Base-by-base conservation (phyloP, 768 basidiomycete genomes). In the Megacollybia marginata region DNA sequence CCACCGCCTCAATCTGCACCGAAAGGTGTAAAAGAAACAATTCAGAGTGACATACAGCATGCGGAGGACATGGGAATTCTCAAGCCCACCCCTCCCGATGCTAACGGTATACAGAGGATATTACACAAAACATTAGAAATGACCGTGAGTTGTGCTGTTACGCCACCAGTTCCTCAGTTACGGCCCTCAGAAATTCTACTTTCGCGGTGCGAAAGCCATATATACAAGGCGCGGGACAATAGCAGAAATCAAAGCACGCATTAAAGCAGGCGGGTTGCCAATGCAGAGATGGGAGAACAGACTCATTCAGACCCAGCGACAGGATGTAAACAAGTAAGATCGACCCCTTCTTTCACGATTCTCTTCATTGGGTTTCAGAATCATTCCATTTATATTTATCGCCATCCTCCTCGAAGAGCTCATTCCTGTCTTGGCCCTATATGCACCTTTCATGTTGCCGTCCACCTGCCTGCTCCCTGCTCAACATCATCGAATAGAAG, bases 391-490 rank as follows among this genome's bases (percentile, higher is more conserved):
- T 67, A 60, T 90, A 9, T 56, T 88, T 56, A 79, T 91, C 51
- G 74, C 89, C 28, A 61, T 88, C 23, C 62, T 92, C 12, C 69
- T 89, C 1, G 91, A 93, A 63, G 91, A 93, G 64, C 62, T 86
- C 33, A 78, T 93, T 49, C 91, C 91, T 12, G 73, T 93, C 53
- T 78, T 92, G 53, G 88, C 88, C 23, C 78, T 93, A 52, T 92
- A 88, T 59, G 82, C 79, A n/a, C 91, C 91, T 2, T 79, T 77
- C 60, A 75, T 90, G 69, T 79, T 93, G 23, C 91, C 91, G 1
- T 92, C 89, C 2, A 92, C 91, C 0, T 92, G 89, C 60, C 74
- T 92, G 48, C 76, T 93, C 5, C 87, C 91, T 1, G 82, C 85
- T 11, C 91, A 93, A 67, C 80, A 75, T 34, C 71, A 60, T 62